Base-by-base conservation (phyloP, 2,329 filamentous ascomycete species). In the Pseudogymnoascus sp. region DNA sequence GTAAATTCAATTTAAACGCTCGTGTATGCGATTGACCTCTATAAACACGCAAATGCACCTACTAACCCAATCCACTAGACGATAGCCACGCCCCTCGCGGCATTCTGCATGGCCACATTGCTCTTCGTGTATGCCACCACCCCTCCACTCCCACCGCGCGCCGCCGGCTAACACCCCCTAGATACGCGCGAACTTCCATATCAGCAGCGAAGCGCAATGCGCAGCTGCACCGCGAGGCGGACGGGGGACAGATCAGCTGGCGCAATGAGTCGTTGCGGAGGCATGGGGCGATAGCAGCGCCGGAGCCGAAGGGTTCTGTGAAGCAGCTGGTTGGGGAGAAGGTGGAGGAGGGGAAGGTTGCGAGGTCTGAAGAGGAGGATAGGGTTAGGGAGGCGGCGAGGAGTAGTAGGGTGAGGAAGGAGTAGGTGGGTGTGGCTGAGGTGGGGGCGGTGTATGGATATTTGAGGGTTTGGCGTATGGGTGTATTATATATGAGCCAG, bases 121-220 rank as follows among this genome's bases (percentile, higher is more conserved):
- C 73, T 83, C 21, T 79, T 83, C 64, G 78, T 78, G 74, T 80
- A 72, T 69, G 76, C 61, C 17, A 10, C 67, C 44, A 74, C 63
- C 35, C 44, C 23, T 26, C 10, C 31, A 21, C 31, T 23, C 28
- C 7, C n/a, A 17, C 26, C 28, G 9, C n/a, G 26, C 11, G 35
- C 21, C 19, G 6, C 21, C 19, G 6, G 15, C 33, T 61, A 61
- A 40, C 59, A 26, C 79, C 86, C 33, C 84, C 83, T 73, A 74
- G 76, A 42, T 90, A 90, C 74, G 79, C 85, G 28, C 77, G 87
- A 61, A 87, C 82, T 8, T 86, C 83, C 23, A 89, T 90, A 66
- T 79, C 81, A 65, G 83, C 85, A 23, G 87, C 87, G 2, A 87
- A 88, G 68, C 78, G 82, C 57, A 88, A 89, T 67, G 86, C 86